These are phyloP conservation scores for Ceratocystis cubensis DNA, from an alignment of 2,329 filamentous ascomycete genomes.

Conservation along the genomic window DNA sequence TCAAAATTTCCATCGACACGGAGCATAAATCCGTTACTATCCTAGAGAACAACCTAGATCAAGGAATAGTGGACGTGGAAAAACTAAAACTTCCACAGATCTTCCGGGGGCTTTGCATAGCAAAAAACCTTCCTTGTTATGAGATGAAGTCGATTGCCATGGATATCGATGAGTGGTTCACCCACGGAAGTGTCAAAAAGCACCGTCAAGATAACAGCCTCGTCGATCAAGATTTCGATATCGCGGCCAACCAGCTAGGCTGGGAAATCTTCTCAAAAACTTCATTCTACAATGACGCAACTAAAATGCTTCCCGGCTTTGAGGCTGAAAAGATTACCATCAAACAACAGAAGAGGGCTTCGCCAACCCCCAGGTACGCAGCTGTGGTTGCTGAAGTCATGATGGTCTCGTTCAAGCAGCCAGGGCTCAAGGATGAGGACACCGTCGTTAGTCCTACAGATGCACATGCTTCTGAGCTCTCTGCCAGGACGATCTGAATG, in stretches of 20 bases:
- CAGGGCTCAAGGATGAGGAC: no score
- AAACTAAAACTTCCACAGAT: neutral
- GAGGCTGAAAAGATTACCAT: neutral
- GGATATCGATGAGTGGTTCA: neutral
- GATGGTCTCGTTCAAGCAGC: no score
- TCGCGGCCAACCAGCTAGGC: neutral
- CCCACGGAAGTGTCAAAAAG: neutral
- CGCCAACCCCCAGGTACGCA: no score
- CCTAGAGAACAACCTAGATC: neutral
- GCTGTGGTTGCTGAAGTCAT: no score
- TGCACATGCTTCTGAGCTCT: no score
- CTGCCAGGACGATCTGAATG: no score
- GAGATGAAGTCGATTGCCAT: neutral
- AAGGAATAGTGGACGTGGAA: neutral
- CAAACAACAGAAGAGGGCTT: no score
- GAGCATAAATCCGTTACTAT: neutral
- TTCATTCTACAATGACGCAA: neutral
- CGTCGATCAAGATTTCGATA: neutral
- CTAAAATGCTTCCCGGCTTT: neutral
- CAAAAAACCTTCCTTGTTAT: neutral
- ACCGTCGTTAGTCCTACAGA: no score
- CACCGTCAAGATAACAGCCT: neutral
- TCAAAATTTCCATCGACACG: neutral
- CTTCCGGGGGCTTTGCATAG: neutral
- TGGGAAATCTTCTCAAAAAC: neutral